Evolutionary conservation across 192 early-diverging fungal genomes (phyloP).

Genomic region (Coemansia reversa): DNA sequence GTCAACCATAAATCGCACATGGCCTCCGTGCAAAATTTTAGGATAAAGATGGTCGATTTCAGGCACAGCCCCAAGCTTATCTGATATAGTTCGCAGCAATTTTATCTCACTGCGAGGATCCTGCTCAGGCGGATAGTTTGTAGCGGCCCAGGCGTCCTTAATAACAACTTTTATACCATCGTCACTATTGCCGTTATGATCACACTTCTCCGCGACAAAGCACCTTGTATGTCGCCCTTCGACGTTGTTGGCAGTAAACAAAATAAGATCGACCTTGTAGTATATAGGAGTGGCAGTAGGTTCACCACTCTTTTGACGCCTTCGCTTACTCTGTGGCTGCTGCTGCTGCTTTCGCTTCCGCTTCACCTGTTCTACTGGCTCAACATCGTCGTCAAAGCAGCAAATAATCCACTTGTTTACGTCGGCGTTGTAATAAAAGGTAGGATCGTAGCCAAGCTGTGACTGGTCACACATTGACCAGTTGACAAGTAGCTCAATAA

Average conservation of each 20-base stretch:
- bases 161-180: background rate
- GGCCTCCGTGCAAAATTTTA: background rate
- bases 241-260: conserved; percentile 3
- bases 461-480: conserved; percentile 12
- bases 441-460: conserved; percentile 12
- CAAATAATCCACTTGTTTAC: background rate
- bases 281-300: background rate
- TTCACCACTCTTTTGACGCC: no score
- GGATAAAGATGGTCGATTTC: background rate
- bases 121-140: background rate
- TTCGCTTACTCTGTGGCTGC: no score
- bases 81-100: background rate
- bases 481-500: conserved; percentile 11
- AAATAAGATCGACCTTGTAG: background rate
- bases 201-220: conserved; percentile 5
- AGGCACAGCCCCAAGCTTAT: background rate
- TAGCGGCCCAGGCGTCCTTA: conserved; percentile 15
- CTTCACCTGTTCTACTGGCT: background rate
- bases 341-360: no score
- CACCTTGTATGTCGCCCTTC: conserved; percentile 19
- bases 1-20: background rate
- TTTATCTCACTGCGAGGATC: no score
- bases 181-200: background rate
- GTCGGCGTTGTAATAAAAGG: background rate
- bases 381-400: background rate